A percentile compares a stretch with the other conserved stretches of the same genome.
These are phyloP conservation scores for Ammopiptanthus mongolicus DNA, from an alignment of 306 rosid species.

Conservation along the genomic window DNA sequence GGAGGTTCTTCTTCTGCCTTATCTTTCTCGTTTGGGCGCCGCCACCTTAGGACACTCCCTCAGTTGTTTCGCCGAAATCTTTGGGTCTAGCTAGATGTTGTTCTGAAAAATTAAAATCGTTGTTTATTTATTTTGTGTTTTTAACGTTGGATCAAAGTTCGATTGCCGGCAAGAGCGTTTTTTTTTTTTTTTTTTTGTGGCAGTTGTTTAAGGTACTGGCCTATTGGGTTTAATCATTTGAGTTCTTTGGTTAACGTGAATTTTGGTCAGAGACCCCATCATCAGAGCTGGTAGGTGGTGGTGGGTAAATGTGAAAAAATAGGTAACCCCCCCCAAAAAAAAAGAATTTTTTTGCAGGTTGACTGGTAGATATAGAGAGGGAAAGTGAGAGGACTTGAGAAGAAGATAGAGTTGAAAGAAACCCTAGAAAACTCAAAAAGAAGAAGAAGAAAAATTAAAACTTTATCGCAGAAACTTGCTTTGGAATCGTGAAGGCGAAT, in stretches of 20 bases:
- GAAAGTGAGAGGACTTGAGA: constrained; percentile 16
- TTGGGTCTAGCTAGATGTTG: not conserved
- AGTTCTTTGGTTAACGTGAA: constrained; percentile 48
- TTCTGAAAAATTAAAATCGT: not conserved
- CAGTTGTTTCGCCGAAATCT: not conserved
- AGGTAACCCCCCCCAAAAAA: not conserved
- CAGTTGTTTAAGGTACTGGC: constrained; percentile 16
- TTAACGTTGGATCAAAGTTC: constrained; percentile 26
- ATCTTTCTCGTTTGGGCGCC: not conserved
- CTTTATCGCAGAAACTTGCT: constrained; percentile 29
- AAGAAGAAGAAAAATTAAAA: constrained; percentile 14
- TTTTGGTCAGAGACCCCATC: constrained; percentile 53
- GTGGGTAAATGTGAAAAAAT: constrained; percentile 30
- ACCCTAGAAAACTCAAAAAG: constrained; percentile 30
- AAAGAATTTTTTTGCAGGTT: constrained; percentile 7
- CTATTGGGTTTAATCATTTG: constrained; percentile 56
- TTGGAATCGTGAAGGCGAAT: constrained; percentile 31
- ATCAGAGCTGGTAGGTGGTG: constrained; percentile 63
- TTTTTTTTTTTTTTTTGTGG: constrained; percentile 2
- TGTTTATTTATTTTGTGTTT: not conserved
- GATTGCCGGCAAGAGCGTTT: not conserved
- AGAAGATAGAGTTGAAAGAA: not conserved
- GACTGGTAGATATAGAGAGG: constrained; percentile 51
- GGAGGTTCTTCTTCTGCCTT: not conserved
- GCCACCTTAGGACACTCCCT: constrained; percentile 1